Conservation (phyloP, 2,329 filamentous ascomycete genomes). For the Fusarium drepaniforme region DNA sequence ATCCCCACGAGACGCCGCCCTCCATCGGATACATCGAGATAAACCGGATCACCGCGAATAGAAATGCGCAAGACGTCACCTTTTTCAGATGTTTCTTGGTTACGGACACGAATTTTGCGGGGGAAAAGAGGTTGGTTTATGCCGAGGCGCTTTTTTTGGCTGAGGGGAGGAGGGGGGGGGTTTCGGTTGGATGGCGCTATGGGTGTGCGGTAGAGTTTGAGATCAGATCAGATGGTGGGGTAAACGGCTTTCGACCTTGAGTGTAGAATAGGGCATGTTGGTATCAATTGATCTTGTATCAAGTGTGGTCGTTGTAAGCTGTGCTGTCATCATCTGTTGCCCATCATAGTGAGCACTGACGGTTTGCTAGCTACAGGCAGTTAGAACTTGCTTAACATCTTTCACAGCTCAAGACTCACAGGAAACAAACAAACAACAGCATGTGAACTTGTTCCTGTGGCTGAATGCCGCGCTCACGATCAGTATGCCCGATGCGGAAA, state of each 20-base stretch:
- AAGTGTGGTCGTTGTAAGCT: not conserved
- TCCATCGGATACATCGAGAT: constrained; percentile 20
- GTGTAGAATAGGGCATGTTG: not conserved
- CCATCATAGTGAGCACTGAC: not conserved
- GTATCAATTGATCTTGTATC: not conserved
- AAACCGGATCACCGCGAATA: constrained; percentile 18
- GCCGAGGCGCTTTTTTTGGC: constrained; percentile 27
- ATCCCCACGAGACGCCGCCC: not conserved
- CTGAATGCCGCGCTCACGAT: constrained; percentile 22
- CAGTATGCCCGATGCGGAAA: constrained; percentile 37
- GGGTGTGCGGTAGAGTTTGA: constrained; percentile 19
- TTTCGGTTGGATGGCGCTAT: constrained; percentile 5
- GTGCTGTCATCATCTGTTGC: not conserved
- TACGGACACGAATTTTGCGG: not conserved
- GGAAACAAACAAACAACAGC: not conserved
- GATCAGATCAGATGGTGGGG: constrained; percentile 23
- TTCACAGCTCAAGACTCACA: not conserved
- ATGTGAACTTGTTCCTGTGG: constrained; percentile 3
- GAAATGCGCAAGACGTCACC: constrained; percentile 21
- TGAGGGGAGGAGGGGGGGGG: not conserved
- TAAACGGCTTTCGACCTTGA: not conserved
- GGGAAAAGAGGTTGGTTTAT: constrained; percentile 1
- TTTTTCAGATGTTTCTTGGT: constrained; percentile 18
- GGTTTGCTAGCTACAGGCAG: not conserved
- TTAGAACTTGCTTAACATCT: not conserved